phyloP scores from a whole-genome alignment of 1,139 yeast genomes.

The Debaryomyces sp. region DNA sequence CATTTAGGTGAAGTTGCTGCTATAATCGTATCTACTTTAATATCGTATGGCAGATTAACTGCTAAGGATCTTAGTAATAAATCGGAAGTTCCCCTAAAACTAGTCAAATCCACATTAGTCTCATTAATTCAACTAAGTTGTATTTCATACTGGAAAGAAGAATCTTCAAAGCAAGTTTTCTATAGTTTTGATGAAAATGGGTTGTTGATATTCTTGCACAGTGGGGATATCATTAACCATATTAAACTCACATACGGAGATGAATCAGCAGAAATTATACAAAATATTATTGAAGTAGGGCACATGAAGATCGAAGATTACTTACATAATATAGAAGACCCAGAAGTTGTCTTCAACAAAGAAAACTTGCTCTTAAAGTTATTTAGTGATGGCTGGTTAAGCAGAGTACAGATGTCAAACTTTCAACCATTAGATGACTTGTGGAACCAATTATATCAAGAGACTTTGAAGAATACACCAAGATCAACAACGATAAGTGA shows the following conservation, averaged over 20 bases:
- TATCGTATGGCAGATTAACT: slow-evolving; percentile 62
- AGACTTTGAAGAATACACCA: slow-evolving; percentile 53
- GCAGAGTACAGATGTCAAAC: slow-evolving; percentile 39
- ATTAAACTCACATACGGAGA: slow-evolving; percentile 46
- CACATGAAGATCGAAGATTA: slow-evolving; percentile 67
- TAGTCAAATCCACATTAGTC: slow-evolving; percentile 60
- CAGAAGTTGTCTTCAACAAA: slow-evolving; percentile 24
- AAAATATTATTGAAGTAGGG: slow-evolving; percentile 66
- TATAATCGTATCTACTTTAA: slow-evolving; percentile 51
- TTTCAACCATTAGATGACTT: slow-evolving; percentile 55
- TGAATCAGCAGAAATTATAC: slow-evolving; percentile 67
- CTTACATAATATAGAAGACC: slow-evolving; percentile 39
- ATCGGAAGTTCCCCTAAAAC: slow-evolving; percentile 42
- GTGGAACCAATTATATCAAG: slow-evolving; percentile 57
- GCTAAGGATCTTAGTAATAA: slow-evolving; percentile 48
- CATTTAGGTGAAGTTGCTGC: slow-evolving; percentile 71
- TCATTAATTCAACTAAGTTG: slow-evolving; percentile 69
- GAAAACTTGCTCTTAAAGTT: slow-evolving; percentile 47
- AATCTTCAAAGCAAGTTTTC: slow-evolving; percentile 39
- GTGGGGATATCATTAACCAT: slow-evolving; percentile 72
- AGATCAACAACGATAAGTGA: slow-evolving; percentile 56
- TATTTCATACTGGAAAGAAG: slow-evolving; percentile 55
- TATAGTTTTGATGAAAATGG: slow-evolving; percentile 72
- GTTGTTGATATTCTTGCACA: slow-evolving; percentile 61
- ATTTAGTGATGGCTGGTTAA: slow-evolving; percentile 61